These are phyloP conservation scores for Filobasidium floriforme DNA, from an alignment of 768 basidiomycete genomes.

Conservation along the genomic window DNA sequence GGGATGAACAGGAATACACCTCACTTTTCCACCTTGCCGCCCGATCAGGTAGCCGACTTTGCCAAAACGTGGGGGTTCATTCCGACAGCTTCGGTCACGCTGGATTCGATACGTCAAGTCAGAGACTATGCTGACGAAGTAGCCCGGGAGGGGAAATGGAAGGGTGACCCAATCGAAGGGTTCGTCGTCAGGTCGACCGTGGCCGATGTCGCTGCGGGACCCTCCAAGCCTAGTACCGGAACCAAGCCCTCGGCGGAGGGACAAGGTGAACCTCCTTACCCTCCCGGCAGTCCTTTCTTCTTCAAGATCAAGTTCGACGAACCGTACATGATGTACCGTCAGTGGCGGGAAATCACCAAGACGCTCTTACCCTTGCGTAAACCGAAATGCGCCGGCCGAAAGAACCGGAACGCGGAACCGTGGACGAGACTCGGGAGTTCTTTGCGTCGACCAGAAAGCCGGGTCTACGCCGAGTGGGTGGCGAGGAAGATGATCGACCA, in stretches of 20 bases:
- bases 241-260: constrained; percentile 5
- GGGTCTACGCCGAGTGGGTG: constrained; percentile 74
- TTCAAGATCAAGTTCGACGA: constrained; percentile 99
- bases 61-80: constrained; percentile 90
- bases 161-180: constrained; percentile 78
- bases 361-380: constrained; percentile 50
- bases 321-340: constrained; percentile 96
- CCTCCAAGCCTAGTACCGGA: not conserved
- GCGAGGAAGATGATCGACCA: constrained; percentile 63
- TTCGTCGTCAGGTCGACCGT: constrained; percentile 83
- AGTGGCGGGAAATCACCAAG: constrained; percentile 92
- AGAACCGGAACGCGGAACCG: constrained; percentile 24
- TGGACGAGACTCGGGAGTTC: constrained; percentile 54
- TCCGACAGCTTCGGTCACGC: constrained; percentile 56
- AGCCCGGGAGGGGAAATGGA: constrained; percentile 64
- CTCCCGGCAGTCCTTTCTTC: constrained; percentile 78
- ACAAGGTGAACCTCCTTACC: constrained; percentile 55
- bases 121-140: constrained; percentile 63
- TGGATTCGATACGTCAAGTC: constrained; percentile 62
- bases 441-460: constrained; percentile 69
- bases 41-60: constrained; percentile 63
- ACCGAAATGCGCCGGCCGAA: constrained; percentile 21
- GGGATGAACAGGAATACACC: constrained; percentile 67
- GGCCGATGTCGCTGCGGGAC: not conserved
- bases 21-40: constrained; percentile 65